phyloP scores from a whole-genome alignment of 2,329 filamentous ascomycete genomes.

The Penicillium nordicum region DNA sequence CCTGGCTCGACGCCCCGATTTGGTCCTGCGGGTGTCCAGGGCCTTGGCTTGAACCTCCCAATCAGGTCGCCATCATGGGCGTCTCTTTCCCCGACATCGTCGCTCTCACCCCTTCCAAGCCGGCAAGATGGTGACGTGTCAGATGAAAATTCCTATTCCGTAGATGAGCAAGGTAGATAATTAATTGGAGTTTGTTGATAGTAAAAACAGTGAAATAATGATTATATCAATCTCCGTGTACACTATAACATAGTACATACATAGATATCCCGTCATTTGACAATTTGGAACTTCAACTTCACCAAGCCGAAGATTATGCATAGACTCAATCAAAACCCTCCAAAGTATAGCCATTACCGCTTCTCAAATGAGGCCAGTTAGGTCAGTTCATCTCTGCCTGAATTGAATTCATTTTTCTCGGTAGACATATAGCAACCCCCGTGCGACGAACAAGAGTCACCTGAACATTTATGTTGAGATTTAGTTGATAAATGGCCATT shows the following conservation, averaged over 20 bases:
- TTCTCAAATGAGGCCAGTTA: not conserved
- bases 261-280: not conserved
- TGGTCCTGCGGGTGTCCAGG: constrained; percentile 30
- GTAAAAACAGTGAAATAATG: not conserved
- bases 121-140: constrained; percentile 17
- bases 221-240: not conserved
- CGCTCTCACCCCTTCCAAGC: constrained; percentile 20
- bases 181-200: not conserved
- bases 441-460: not conserved
- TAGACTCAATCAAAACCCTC: not conserved
- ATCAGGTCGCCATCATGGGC: constrained; percentile 33
- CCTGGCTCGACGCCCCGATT: constrained; percentile 13
- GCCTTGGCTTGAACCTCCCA: constrained; percentile 34
- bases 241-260: not conserved
- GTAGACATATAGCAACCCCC: not conserved
- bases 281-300: not conserved
- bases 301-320: not conserved
- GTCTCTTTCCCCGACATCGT: constrained; percentile 30
- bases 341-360: not conserved
- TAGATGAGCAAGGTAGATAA: constrained; percentile 16
- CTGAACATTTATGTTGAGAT: not conserved
- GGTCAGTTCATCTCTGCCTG: not conserved
- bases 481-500: not conserved
- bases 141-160: constrained; percentile 13
- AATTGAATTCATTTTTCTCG: not conserved